These are phyloP conservation scores for Pseudogymnoascus sp. DNA, from an alignment of 2,329 filamentous ascomycete species.

Conservation along the genomic window DNA sequence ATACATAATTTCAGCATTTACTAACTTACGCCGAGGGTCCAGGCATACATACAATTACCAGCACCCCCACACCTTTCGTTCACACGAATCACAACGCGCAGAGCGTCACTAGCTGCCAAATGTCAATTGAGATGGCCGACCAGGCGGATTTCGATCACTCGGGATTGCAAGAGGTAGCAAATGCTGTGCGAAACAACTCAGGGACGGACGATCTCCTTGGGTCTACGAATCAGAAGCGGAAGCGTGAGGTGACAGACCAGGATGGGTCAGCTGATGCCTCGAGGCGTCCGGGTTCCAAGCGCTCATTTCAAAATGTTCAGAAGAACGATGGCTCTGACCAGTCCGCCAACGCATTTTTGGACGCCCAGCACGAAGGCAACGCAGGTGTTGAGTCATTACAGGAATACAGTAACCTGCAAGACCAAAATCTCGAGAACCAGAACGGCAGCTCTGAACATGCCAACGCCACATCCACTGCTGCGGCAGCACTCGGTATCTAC, in stretches of 20 bases:
- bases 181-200: slow-evolving; percentile 25
- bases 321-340: slow-evolving; percentile 22
- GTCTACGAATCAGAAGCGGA: slow-evolving; percentile 24
- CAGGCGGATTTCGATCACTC: slow-evolving; percentile 28
- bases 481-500: slow-evolving; percentile 39
- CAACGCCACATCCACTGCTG: slow-evolving; percentile 47
- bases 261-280: slow-evolving; percentile 27
- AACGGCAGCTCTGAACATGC: slow-evolving; percentile 43
- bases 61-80: neutral
- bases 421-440: slow-evolving; percentile 37
- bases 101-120: slow-evolving; percentile 18
- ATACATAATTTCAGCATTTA: slow-evolving; percentile 3
- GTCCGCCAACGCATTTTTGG: slow-evolving; percentile 11
- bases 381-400: slow-evolving; percentile 26
- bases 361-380: slow-evolving; percentile 19
- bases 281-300: slow-evolving; percentile 27
- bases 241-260: slow-evolving; percentile 25
- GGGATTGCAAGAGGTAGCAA: slow-evolving; percentile 29
- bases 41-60: neutral
- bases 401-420: slow-evolving; percentile 35
- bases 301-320: slow-evolving; percentile 11
- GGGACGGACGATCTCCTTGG: slow-evolving; percentile 18
- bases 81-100: slow-evolving; percentile 24
- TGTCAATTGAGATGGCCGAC: slow-evolving; percentile 25
- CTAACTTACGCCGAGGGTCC: neutral